phyloP scores from a whole-genome alignment of 208 protist genomes.

The Chromosphaera perkinsii region DNA sequence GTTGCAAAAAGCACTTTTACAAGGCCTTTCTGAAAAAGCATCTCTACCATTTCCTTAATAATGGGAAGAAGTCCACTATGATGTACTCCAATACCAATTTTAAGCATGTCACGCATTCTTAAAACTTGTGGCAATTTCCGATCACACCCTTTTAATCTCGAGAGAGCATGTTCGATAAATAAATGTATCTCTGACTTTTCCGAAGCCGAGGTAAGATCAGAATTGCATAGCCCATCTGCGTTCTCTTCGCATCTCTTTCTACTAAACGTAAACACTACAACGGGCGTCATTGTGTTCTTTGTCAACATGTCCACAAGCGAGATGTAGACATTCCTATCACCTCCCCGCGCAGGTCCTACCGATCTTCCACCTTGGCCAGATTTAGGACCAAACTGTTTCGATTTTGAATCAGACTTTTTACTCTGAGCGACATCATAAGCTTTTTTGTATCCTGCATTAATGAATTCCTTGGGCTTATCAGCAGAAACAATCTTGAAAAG shows the following conservation, averaged over 20 bases:
- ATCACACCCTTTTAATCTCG: constrained; percentile 37
- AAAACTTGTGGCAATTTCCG: constrained; percentile 47
- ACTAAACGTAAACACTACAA: constrained; percentile 69
- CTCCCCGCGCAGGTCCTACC: no score
- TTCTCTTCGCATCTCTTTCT: constrained; percentile 44
- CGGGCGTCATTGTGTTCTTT: constrained; percentile 50
- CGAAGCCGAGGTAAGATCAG: constrained; percentile 49
- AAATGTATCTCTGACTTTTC: constrained; percentile 60
- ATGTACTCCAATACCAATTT: constrained; percentile 75
- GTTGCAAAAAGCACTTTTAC: constrained; percentile 64
- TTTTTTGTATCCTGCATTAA: no score
- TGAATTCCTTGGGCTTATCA: no score
- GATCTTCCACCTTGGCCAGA: no score
- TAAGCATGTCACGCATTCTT: constrained; percentile 55
- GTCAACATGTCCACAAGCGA: constrained; percentile 48
- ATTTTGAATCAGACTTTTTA: no score
- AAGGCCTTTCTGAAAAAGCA: constrained; percentile 68
- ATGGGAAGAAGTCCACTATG: constrained; percentile 78
- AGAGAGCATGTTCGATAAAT: constrained; percentile 53
- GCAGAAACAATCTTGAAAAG: no score
- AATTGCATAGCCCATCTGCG: constrained; percentile 20
- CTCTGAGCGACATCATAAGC: no score
- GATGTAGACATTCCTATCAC: constrained; percentile 12
- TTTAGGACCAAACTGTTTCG: no score
- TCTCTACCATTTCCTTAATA: constrained; percentile 80